Evolutionary conservation across 495 filamentous ascomycete genomes (phyloP), one percentile per base, ranked within the genome.

Genomic region (Saxispiralis lemnorum): DNA sequence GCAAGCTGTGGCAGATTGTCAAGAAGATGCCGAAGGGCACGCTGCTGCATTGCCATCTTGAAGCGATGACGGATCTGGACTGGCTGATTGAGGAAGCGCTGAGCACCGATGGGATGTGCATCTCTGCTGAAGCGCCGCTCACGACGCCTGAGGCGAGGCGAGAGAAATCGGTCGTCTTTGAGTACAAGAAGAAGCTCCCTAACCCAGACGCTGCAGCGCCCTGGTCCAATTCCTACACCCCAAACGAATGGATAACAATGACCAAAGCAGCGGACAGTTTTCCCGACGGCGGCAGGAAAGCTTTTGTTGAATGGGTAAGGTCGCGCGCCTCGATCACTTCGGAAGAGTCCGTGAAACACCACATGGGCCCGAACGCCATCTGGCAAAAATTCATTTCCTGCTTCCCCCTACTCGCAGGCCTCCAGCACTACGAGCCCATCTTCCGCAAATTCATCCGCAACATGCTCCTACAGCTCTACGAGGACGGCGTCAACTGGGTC

Each of bases 371-470:
- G 21, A 75, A 82, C 52, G 76, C 73, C 14, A 76, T 92, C 41
- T 93, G 84, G 83, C 56, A 64, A 13, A 83, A 84, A 57, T 93
- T 93, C 58, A 64, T 59, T 10, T 68, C 67, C 24, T 75, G 73
- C 37, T 89, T 93, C 58, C 61, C 63, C 0, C 66, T 85, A 1
- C 64, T 93, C 21, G 68, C 71, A 19, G 77, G 74, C 6, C 70
- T 95, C 19, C 60, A 93, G 14, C 80, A 73, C 62, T 93, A 95
- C 59, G 89, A 96, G 59, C 87, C 89, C 0, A 84, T 97, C 42
- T 87, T 84, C 63, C 76, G 84, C 18, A 64, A 65, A 19, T 88
- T 81, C 51, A 59, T 94, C 47, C 69, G 66, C 12, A 67, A 71
- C 2, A 62, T 94, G 49, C 69, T 89, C 49, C 61, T 63, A 12